These are phyloP conservation scores for Echites panduratus DNA, from an alignment of 257 asterid genomes.

Conservation along the genomic window DNA sequence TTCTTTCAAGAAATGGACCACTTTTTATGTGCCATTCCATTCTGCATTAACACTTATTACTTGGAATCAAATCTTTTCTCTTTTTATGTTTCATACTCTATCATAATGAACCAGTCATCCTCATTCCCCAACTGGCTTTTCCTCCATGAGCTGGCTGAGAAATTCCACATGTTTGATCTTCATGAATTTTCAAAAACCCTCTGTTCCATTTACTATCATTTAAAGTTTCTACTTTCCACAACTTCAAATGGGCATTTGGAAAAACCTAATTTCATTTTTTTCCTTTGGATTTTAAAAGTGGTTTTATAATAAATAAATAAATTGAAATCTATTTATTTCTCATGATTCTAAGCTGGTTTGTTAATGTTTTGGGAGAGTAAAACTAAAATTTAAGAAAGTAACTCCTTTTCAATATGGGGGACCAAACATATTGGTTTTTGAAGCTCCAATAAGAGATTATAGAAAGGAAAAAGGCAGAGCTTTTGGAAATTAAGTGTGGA, in stretches of 20 bases:
- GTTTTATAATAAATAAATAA: no score
- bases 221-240: neutral
- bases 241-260: no score
- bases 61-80: neutral
- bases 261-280: no score
- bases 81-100: neutral
- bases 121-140: neutral
- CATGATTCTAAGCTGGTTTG: no score
- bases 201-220: neutral
- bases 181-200: neutral
- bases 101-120: neutral
- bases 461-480: conserved; percentile 25
- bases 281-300: no score
- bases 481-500: conserved; percentile 25
- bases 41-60: neutral
- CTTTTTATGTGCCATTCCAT: neutral
- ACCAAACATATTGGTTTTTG: conserved; percentile 21
- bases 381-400: neutral
- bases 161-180: neutral
- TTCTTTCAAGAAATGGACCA: conserved; percentile 3
- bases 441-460: conserved; percentile 17
- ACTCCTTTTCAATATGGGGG: conserved; percentile 15
- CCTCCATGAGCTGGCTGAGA: neutral
- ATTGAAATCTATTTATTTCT: no score
- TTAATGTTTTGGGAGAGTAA: neutral